Evolutionary conservation across 805 yeast species (phyloP), one percentile per base, ranked within the genome.

Genomic region (Zygosaccharomyces pseudorouxii): DNA sequence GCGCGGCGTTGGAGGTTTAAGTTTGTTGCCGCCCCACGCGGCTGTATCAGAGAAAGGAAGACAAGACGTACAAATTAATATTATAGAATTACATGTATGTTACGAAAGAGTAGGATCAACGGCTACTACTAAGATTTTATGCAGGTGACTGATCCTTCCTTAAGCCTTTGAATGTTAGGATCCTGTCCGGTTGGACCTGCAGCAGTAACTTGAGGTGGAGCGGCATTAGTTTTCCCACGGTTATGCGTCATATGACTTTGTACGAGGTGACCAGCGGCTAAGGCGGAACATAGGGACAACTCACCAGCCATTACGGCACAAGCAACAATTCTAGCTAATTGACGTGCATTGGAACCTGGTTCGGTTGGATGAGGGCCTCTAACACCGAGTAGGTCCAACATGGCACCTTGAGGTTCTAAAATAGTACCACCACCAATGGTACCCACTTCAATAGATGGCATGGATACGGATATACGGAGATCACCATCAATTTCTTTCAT

Each of bases 401-500:
- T 89, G 19, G 98, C 88, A 44, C 90, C 86, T 72, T 93, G 99
- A 37, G 99, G 97, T 64, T 87, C 98, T 61, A 93, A 78, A 55
- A 93, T 87, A 3, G 99, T 93, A 65, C 99, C 99, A 55, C 99
- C 99, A 49, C 99, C 99, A 69, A 93, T 89, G 2, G 99, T 93
- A 55, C 99, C 99, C 39, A 93, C 99, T 72, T 93, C 99, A 59
- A 93, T 89, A 25, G 95, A 88, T 27, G 99, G 99, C 99, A 93
- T 93, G 3, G 98, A 88, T n/a, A 93, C 99, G 1, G 97, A 87
- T 35, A 93, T 85, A 57, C 81, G 84, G 63, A 93, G 77, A 62
- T 88, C 87, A 11, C 97, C 99, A 36, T 77, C 75, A 43, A 76
- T 75, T 65, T 86, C 89, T 61, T 84, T 82, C 95, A 93, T 90